Percentiles rank a stretch among this genome's conserved stretches.
phyloP scores from a whole-genome alignment of 805 yeast species.

The Pichia scutulata region DNA sequence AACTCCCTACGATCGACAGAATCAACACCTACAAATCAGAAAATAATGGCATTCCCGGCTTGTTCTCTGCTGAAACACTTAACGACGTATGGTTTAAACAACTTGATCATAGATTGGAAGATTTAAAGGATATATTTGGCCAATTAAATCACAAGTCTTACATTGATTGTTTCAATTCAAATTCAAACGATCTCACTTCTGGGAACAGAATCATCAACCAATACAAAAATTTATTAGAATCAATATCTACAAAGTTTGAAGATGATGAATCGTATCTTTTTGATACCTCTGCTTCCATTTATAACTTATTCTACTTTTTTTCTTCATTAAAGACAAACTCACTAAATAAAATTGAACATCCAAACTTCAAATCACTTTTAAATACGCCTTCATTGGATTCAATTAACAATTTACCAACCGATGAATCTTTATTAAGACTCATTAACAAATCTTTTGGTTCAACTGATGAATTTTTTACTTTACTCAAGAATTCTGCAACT shows the following conservation, averaged over 20 bases:
- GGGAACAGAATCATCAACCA: constrained; percentile 24
- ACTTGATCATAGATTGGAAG: constrained; percentile 31
- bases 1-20: constrained; percentile 20
- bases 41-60: constrained; percentile 38
- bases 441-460: constrained; percentile 66
- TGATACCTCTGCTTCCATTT: constrained; percentile 38
- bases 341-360: constrained; percentile 15
- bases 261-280: constrained; percentile 32
- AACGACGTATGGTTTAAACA: constrained; percentile 44
- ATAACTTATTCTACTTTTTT: constrained; percentile 41
- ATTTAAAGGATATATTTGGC: constrained; percentile 32
- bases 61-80: constrained; percentile 41
- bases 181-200: constrained; percentile 13
- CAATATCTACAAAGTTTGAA: constrained; percentile 30
- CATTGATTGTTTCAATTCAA: constrained; percentile 19
- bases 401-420: constrained; percentile 20
- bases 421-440: constrained; percentile 34
- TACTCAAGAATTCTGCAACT: constrained; percentile 59
- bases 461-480: constrained; percentile 62
- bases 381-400: constrained; percentile 23
- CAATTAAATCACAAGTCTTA: constrained; percentile 24
- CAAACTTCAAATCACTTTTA: constrained; percentile 26
- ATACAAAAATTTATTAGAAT: constrained; percentile 30
- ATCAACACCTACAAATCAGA: constrained; percentile 18
- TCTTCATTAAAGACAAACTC: constrained; percentile 33